Conservation (phyloP, 139 green algal species). For the Bryopsis sp. region DNA sequence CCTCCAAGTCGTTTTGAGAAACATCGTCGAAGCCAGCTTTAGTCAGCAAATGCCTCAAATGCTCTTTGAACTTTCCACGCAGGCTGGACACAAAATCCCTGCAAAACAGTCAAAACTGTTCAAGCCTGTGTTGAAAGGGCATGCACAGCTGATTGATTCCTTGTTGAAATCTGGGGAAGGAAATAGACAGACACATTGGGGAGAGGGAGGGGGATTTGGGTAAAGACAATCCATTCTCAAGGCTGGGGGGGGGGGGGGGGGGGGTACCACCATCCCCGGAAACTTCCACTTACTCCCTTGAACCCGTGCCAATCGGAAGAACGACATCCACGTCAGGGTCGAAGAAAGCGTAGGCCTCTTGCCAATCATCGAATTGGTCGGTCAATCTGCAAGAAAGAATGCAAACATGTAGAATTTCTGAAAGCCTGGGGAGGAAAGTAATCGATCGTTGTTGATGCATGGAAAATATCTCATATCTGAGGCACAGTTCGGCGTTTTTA, state of each 20-base stretch:
- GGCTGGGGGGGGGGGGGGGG: no score
- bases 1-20: slow-evolving; percentile 5
- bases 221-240: no score
- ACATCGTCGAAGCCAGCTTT: slow-evolving; percentile 1
- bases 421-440: no score
- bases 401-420: not conserved
- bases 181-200: no score
- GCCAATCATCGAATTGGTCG: slow-evolving; percentile 11
- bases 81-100: not conserved
- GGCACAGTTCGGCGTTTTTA: not conserved
- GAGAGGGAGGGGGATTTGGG: no score
- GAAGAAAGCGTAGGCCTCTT: not conserved
- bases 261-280: no score
- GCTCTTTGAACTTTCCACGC: not conserved
- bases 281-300: not conserved
- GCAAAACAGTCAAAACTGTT: not conserved
- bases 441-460: no score
- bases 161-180: no score
- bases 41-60: not conserved
- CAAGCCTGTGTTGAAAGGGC: no score
- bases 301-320: not conserved
- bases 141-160: no score
- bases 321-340: slow-evolving; percentile 16
- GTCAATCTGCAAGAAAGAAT: not conserved
- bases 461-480: not conserved